A percentile compares a stretch with the other conserved stretches of the same genome.
Evolutionary conservation across 768 basidiomycete genomes (phyloP).

Genomic region (Kwoniella shandongensis): DNA sequence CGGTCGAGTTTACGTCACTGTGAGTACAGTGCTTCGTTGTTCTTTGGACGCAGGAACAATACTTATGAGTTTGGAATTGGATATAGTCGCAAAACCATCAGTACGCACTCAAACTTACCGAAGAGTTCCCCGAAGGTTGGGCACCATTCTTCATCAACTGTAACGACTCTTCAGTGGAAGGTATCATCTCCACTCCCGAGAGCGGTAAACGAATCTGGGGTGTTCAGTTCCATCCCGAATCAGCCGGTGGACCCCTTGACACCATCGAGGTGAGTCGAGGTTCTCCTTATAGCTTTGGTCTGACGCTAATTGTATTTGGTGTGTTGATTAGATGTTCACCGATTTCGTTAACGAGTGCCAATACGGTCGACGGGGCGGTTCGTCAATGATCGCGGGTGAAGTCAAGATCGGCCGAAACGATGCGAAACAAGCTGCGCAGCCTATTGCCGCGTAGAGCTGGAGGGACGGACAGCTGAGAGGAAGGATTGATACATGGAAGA

Average conservation of each 20-base stretch:
- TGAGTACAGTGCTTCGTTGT: constrained; percentile 31
- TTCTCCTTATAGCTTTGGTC: neutral
- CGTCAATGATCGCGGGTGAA: constrained; percentile 41
- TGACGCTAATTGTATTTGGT: neutral
- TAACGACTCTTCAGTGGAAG: constrained; percentile 98
- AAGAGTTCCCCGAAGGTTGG: constrained; percentile 95
- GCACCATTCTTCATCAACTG: constrained; percentile 99
- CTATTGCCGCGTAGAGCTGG: neutral
- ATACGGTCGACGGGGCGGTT: constrained; percentile 34
- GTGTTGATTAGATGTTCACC: constrained; percentile 70
- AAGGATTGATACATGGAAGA: too few relatives aligned
- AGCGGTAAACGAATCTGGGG: constrained; percentile 94
- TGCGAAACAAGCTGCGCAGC: constrained; percentile 26
- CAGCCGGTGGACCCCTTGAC: constrained; percentile 95
- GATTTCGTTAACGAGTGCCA: constrained; percentile 84
- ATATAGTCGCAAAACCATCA: constrained; percentile 74
- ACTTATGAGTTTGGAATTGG: constrained; percentile 4
- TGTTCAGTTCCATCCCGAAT: constrained; percentile 99
- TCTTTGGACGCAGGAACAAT: neutral
- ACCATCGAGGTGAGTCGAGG: constrained; percentile 77
- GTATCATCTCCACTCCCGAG: constrained; percentile 88
- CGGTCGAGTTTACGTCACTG: constrained; percentile 89
- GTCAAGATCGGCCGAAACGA: constrained; percentile 37
- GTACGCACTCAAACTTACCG: constrained; percentile 89
- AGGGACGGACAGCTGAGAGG: neutral